Evolutionary conservation across 2,329 filamentous ascomycete genomes (phyloP), one percentile per base, ranked within the genome.

Genomic region (Trichoderma sp.): DNA sequence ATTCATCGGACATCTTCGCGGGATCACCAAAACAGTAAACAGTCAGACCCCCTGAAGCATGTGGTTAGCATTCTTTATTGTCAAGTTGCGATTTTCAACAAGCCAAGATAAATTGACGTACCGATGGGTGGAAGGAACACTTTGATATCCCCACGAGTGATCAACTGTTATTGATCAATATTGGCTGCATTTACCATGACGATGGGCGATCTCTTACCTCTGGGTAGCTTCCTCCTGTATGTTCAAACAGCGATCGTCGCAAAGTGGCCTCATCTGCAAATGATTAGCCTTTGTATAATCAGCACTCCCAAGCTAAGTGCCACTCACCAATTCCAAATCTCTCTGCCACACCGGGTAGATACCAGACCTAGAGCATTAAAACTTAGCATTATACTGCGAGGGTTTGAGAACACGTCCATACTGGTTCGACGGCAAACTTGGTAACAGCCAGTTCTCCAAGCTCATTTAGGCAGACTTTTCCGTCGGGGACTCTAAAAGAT

Each of bases 1-100:
- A 93, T 61, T 94, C 91, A 79, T 98, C 93, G 6, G 94, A 93
- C 89, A 98, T 96, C 80, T 96, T 97, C 69, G 93, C 93, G 24
- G 95, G 94, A 76, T 98, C 94, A 58, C 96, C 96, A 80, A 99
- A 99, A 82, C 94, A 96, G 83, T 99, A 98, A 9, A 98, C 96
- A 0, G 96, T 98, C 76, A 98, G 84, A 9, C 95, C 96, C 71
- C 95, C 87, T 89, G 32, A 4, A 4, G 11, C 6, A 58, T 62
- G n/a, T 14, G 5, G 28, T 53, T 15, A 61, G 26, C 21, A 4
- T 36, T 32, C 12, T 28, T 30, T 4, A n/a, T 9, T 24, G 2
- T 28, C 30, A 1, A 24, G 11, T 30, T 26, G 15, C 7, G 26
- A 8, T 4, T 9, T 34, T 26, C 2, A 5, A 12, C 9, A 32